A percentile compares a stretch with the other conserved stretches of the same genome.
These are phyloP conservation scores for Bipolaris gigantea DNA, from an alignment of 2,329 filamentous ascomycete species.

Conservation along the genomic window DNA sequence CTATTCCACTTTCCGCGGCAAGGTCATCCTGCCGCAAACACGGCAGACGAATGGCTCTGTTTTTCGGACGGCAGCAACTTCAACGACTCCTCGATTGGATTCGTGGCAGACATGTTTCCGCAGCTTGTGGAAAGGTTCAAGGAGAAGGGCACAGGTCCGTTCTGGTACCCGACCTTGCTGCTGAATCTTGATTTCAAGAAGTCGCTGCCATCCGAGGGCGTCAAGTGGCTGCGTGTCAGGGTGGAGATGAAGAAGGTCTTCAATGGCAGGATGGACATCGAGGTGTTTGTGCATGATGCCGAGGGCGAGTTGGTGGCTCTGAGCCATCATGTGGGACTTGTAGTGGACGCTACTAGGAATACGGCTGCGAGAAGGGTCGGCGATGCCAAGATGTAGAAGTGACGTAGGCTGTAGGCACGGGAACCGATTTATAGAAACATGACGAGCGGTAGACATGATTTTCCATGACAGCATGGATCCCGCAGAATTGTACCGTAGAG, in stretches of 20 bases:
- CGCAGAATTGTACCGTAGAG: not conserved
- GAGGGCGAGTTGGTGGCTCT: constrained; percentile 66
- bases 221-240: constrained; percentile 71
- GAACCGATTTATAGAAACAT: not conserved
- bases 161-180: constrained; percentile 76
- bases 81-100: constrained; percentile 66
- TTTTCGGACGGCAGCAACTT: constrained; percentile 63
- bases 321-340: constrained; percentile 68
- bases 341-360: constrained; percentile 67
- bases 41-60: constrained; percentile 69
- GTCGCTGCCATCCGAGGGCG: constrained; percentile 65
- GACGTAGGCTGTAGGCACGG: not conserved
- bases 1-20: constrained; percentile 57
- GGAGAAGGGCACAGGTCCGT: constrained; percentile 43
- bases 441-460: not conserved
- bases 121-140: constrained; percentile 60
- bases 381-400: constrained; percentile 40
- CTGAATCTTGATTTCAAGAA: constrained; percentile 80
- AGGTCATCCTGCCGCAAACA: constrained; percentile 45
- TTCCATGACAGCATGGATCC: not conserved
- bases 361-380: constrained; percentile 52
- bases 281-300: constrained; percentile 68
- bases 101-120: constrained; percentile 69
- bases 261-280: constrained; percentile 74
- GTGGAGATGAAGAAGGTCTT: constrained; percentile 66